Conservation (phyloP, 495 filamentous ascomycete genomes). For the Lepidopterella palustris region DNA sequence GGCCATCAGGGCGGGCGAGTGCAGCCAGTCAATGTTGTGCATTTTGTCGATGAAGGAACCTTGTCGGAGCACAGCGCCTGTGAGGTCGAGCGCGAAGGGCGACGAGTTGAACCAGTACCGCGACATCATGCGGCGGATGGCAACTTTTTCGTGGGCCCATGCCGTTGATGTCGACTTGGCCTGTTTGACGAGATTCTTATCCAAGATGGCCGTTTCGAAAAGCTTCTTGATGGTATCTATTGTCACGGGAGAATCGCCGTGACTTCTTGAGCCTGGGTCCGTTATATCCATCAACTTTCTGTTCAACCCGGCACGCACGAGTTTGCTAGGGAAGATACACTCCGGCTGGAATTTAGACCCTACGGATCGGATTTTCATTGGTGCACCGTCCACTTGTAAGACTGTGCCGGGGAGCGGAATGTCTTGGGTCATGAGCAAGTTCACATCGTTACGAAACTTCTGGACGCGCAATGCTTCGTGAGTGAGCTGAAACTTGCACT, state of each 20-base stretch:
- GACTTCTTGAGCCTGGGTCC: not conserved
- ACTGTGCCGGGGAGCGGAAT: conserved; percentile 2
- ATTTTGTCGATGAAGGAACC: conserved; percentile 76
- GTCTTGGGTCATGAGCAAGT: not conserved
- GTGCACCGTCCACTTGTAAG: not conserved
- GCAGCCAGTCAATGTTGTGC: conserved; percentile 68
- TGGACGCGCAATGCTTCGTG: conserved; percentile 1
- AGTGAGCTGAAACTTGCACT: not conserved
- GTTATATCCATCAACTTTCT: not conserved
- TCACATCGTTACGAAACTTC: not conserved
- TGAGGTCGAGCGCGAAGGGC: conserved; percentile 64
- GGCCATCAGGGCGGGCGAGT: conserved; percentile 52
- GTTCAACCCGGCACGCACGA: not conserved
- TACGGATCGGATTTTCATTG: not conserved
- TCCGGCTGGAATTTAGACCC: not conserved
- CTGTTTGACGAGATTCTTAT: not conserved
- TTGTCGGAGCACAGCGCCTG: conserved; percentile 72
- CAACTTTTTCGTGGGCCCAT: conserved; percentile 7
- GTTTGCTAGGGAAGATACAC: not conserved
- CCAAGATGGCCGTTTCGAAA: not conserved
- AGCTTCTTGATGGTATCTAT: not conserved
- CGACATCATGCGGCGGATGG: conserved; percentile 67
- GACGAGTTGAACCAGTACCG: conserved; percentile 71
- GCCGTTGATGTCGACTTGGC: not conserved
- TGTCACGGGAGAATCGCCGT: no score